Evolutionary conservation across 306 rosid genomes (phyloP), one percentile per base, ranked within the genome.

Genomic region (Gleditsia sinensis): DNA sequence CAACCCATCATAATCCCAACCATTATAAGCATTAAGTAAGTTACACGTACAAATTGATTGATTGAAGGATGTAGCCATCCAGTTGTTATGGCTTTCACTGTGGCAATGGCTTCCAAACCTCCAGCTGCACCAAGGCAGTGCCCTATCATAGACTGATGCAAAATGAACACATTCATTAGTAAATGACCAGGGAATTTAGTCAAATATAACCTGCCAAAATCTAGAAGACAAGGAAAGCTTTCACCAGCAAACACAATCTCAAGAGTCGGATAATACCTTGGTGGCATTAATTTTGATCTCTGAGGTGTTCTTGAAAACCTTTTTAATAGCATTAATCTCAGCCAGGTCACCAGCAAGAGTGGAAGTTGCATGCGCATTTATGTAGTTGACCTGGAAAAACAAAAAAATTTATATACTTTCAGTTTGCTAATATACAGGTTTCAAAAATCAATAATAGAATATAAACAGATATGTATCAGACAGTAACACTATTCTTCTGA

Each of bases 81-180:
- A 1, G 96, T 90, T 71, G 76, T 77, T 73, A 95, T 92, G 83
- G 99, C 99, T 90, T 95, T 92, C 64, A 95, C 86, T 0, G 98
- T 85, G 76, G 99, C 99, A 69, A 95, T 95, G 74, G 99, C 99
- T 92, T 95, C 99, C 94, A 95, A 83, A 78, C 99, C 99, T 39
- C 99, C 99, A 43, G 99, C 87, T 43, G 98, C 98, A 75, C 99
- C 98, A 43, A 95, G 99, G 84, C 99, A 90, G 75, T 95, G 98
- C 39, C 99, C 99, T 34, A 95, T 95, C 99, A 95, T 87, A 68
- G 98, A 95, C 99, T 95, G 92, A 74, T 61, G 72, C 64, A 80
- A 61, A 77, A 69, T n/a, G 69, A 71, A 43, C 53, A 21, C 9
- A 30, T 33, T 20, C 54, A 45, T 84, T 75, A 86, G 80, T 40